Percentiles rank a stretch among this genome's conserved stretches.
Conservation (phyloP, 441 rosid species). For the Capsella rubella region DNA sequence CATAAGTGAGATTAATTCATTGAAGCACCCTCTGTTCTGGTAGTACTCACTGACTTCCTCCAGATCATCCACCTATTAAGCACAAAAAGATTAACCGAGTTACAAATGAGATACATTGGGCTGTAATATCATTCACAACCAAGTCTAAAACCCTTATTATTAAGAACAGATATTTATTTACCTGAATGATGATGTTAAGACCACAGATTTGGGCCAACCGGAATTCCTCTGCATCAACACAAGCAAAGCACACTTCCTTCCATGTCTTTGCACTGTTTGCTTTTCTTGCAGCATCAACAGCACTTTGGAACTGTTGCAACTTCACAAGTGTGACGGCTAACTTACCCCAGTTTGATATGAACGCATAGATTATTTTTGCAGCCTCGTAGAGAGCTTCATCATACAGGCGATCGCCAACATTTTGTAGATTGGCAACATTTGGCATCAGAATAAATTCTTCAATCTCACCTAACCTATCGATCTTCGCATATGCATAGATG, state of each 20-base stretch:
- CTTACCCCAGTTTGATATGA: conserved; percentile 99
- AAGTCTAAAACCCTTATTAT: not conserved
- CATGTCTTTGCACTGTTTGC: conserved; percentile 99
- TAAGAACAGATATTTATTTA: conserved; percentile 38
- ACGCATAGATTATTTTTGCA: conserved; percentile 94
- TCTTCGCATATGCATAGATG: conserved; percentile 98
- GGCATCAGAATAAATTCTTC: conserved; percentile 99
- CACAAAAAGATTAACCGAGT: conserved; percentile 25
- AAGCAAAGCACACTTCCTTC: conserved; percentile 99
- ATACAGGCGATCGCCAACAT: conserved; percentile 93
- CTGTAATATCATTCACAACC: not conserved
- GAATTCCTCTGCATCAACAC: conserved; percentile 99
- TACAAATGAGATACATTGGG: conserved; percentile 25
- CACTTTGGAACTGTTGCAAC: conserved; percentile 97
- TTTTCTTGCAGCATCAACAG: conserved; percentile 99
- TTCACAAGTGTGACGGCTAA: conserved; percentile 95
- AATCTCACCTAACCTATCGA: conserved; percentile 87
- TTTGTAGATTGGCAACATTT: conserved; percentile 95
- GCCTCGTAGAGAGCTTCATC: conserved; percentile 93
- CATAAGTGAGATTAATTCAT: conserved; percentile 97
- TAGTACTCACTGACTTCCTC: conserved; percentile 98
- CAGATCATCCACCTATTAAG: conserved; percentile 89
- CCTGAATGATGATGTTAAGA: conserved; percentile 97
- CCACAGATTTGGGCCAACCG: conserved; percentile 99
- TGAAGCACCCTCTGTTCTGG: conserved; percentile 99